phyloP scores from a whole-genome alignment of 768 basidiomycete genomes.

The Leccinum obscurum region DNA sequence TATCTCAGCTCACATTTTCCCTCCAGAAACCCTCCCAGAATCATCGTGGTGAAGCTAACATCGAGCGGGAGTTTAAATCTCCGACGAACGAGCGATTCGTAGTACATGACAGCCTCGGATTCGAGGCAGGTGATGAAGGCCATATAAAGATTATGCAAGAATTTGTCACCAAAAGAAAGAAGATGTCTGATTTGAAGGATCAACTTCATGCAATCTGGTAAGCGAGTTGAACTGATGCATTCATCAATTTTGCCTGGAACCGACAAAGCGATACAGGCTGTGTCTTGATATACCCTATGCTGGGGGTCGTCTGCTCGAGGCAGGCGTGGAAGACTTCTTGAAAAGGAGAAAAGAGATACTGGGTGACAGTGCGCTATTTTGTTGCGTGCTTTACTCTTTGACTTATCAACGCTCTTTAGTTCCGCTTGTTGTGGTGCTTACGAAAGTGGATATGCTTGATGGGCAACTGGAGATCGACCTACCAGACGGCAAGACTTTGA shows the following conservation, averaged over 20 bases:
- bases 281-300: constrained; percentile 16
- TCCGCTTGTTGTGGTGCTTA: constrained; percentile 17
- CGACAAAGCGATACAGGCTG: constrained; percentile 9
- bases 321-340: constrained; percentile 2
- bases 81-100: constrained; percentile 15
- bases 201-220: constrained; percentile 20
- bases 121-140: constrained; percentile 12
- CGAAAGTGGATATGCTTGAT: constrained; percentile 15
- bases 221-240: background rate
- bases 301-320: constrained; percentile 16
- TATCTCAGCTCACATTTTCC: background rate
- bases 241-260: too few relatives aligned
- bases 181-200: constrained; percentile 2
- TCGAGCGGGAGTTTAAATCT: constrained; percentile 17
- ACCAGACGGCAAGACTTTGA: background rate
- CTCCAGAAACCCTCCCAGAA: constrained; percentile 5
- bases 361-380: constrained; percentile 6
- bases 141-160: constrained; percentile 6
- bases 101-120: constrained; percentile 20
- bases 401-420: background rate
- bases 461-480: constrained; percentile 3
- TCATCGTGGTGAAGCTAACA: constrained; percentile 9
- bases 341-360: constrained; percentile 5
- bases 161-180: constrained; percentile 8
- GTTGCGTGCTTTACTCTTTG: background rate